Evolutionary conservation across 1,284 basidiomycete genomes (phyloP), one percentile per base, ranked within the genome.

Genomic region (Austroboletus olivaceoglutinosus): DNA sequence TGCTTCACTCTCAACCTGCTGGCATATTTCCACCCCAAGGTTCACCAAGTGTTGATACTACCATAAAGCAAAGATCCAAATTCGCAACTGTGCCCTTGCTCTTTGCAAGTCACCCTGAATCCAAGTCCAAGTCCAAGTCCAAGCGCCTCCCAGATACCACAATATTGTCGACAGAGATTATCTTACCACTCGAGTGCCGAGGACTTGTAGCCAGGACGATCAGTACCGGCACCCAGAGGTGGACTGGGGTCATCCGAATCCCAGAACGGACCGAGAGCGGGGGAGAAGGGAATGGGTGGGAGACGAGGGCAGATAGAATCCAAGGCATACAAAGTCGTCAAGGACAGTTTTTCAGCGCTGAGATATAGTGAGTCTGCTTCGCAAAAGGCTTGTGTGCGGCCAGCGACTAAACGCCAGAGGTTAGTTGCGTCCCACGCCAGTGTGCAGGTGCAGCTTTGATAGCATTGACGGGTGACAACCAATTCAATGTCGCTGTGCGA

Each of bases 391-490:
- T 13, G 25, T 49, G 25, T 6, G 16, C 36, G 29, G 6, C 16
- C 11, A 11, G 47, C 3, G 25, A 43, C 29, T 55, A 21, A 37
- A 40, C 10, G 16, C 22, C 22, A 42, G 37, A 8, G 18, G 5
- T 31, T 45, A 84, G 82, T 47, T 58, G 79, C n/a, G 71, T 76
- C 6, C 76, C 82, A 3, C 60, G 71, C 46, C 74, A 75, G 50
- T 78, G 76, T 8, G 68, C 69, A 12, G 78, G 77, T 13, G 73
- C 81, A 2, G 77, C 77, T 0, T 61, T 77, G n/a, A 62, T 85
- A 13, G 58, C 68, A 5, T 55, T 76, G 16, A 85, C 83, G 2
- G 83, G 83, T 5, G 81, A 83, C 57, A 40, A 33, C 2, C 69
- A 71, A 30, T 80, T 82, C 58, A 68, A 68, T 36, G 59, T 67